Percentiles rank a stretch among this genome's conserved stretches.
These are phyloP conservation scores for Ceratorhiza oryzae-sativae DNA, from an alignment of 1,284 basidiomycete genomes.

Conservation along the genomic window DNA sequence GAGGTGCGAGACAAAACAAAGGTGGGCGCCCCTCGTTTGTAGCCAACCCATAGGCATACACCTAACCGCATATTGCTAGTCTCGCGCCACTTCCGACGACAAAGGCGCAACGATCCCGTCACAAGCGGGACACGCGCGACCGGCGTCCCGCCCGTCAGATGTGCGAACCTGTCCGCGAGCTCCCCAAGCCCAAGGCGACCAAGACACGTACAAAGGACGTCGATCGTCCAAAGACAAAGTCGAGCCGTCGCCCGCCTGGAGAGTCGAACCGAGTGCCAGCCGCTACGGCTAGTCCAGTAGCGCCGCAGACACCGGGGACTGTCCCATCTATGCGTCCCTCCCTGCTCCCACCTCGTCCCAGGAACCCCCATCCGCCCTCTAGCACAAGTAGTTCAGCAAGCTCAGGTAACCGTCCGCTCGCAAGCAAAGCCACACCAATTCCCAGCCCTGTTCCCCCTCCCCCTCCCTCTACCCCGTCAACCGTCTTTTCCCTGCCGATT, in stretches of 20 bases:
- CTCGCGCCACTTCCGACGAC: conserved; percentile 21
- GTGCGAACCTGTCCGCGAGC: conserved; percentile 31
- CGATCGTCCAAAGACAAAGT: conserved; percentile 26
- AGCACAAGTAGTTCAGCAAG: conserved; percentile 28
- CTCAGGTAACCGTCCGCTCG: conserved; percentile 36
- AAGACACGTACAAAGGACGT: conserved; percentile 37
- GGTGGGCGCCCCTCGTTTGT: conserved; percentile 10
- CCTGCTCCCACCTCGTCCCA: conserved; percentile 32
- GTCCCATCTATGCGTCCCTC: conserved; percentile 33
- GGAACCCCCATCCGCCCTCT: conserved; percentile 30
- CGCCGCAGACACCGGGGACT: conserved; percentile 22
- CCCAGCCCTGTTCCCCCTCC: conserved; percentile 4
- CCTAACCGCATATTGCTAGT: conserved; percentile 7
- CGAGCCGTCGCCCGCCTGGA: conserved; percentile 30
- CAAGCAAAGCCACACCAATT: conserved; percentile 36
- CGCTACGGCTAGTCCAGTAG: conserved; percentile 24
- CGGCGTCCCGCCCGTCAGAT: conserved; percentile 33
- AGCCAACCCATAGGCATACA: conserved; percentile 2
- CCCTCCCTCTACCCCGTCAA: conserved; percentile 7
- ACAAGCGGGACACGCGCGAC: conserved; percentile 36
- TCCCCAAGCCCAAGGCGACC: conserved; percentile 24
- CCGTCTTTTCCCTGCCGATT: conserved; percentile 18
- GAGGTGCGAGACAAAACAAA: conserved; percentile 35
- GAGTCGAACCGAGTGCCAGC: conserved; percentile 1
- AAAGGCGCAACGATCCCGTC: conserved; percentile 32